Evolutionary conservation across 2,329 filamentous ascomycete genomes (phyloP).

Genomic region (Zarea fungicola): DNA sequence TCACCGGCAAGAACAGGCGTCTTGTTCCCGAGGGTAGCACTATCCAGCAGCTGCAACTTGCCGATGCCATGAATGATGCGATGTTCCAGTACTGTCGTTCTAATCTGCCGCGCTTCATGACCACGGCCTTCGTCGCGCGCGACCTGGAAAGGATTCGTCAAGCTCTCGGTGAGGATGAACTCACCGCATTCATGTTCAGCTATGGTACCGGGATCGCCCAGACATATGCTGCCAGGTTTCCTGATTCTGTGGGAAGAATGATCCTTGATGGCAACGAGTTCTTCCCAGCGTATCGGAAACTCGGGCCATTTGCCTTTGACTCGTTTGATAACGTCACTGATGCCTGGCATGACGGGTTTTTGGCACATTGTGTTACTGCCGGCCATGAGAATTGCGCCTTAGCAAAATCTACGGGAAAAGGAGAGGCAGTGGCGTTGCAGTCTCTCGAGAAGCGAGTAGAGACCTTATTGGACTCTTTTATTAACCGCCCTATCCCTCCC

Average conservation of each 20-base stretch:
- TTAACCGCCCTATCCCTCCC: constrained; percentile 32
- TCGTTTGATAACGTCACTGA: constrained; percentile 45
- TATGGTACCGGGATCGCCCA: constrained; percentile 50
- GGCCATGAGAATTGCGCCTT: constrained; percentile 42
- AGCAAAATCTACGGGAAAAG: constrained; percentile 27
- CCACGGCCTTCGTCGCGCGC: constrained; percentile 41
- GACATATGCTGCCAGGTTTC: constrained; percentile 47
- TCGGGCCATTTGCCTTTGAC: constrained; percentile 43
- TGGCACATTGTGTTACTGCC: constrained; percentile 45
- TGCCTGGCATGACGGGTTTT: constrained; percentile 45
- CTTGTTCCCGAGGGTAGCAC: constrained; percentile 19
- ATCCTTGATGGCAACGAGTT: constrained; percentile 47
- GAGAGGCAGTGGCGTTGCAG: constrained; percentile 27
- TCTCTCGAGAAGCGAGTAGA: constrained; percentile 36
- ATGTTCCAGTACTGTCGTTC: constrained; percentile 39
- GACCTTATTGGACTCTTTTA: constrained; percentile 32
- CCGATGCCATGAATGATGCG: constrained; percentile 43
- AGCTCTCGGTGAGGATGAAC: constrained; percentile 38
- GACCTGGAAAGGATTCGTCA: constrained; percentile 45
- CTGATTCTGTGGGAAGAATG: constrained; percentile 40
- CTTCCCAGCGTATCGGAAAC: constrained; percentile 38
- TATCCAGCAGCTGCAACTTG: constrained; percentile 36
- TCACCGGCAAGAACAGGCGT: constrained; percentile 34
- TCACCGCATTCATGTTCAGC: constrained; percentile 45
- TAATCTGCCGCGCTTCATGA: constrained; percentile 38